These are phyloP conservation scores for Stephania cephalantha DNA, from an alignment of 164 flowering plant genomes.

Conservation along the genomic window DNA sequence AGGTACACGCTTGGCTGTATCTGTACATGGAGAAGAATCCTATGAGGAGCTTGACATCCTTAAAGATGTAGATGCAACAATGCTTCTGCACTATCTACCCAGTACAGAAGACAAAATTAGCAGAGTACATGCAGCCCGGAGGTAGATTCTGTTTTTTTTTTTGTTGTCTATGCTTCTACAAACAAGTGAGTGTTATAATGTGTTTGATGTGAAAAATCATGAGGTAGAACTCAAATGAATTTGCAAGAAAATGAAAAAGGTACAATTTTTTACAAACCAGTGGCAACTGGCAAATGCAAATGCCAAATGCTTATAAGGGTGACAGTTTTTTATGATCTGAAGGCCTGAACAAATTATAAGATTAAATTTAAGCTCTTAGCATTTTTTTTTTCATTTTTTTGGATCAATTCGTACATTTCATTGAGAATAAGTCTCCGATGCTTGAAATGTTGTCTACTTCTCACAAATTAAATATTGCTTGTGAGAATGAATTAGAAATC, in stretches of 20 bases:
- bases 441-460: too few species aligned
- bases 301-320: background rate
- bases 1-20: slow-evolving; percentile 88
- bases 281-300: background rate
- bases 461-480: too few species aligned
- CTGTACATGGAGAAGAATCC: slow-evolving; percentile 88
- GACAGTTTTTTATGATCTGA: background rate
- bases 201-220: background rate
- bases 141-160: slow-evolving; percentile 32
- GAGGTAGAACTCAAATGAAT: background rate
- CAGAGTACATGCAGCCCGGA: slow-evolving; percentile 94
- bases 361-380: background rate
- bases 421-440: too few species aligned
- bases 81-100: slow-evolving; percentile 83
- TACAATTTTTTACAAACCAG: background rate
- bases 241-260: background rate
- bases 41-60: slow-evolving; percentile 68
- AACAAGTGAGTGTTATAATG: background rate
- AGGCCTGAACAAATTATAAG: background rate
- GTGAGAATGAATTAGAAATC: background rate
- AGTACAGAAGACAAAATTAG: slow-evolving; percentile 62
- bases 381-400: background rate
- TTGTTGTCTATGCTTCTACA: background rate
- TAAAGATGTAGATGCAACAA: slow-evolving; percentile 62
- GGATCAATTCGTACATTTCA: too few species aligned